Evolutionary conservation across 2,329 filamentous ascomycete genomes (phyloP), one percentile per base, ranked within the genome.

Genomic region (Fusarium redolens): DNA sequence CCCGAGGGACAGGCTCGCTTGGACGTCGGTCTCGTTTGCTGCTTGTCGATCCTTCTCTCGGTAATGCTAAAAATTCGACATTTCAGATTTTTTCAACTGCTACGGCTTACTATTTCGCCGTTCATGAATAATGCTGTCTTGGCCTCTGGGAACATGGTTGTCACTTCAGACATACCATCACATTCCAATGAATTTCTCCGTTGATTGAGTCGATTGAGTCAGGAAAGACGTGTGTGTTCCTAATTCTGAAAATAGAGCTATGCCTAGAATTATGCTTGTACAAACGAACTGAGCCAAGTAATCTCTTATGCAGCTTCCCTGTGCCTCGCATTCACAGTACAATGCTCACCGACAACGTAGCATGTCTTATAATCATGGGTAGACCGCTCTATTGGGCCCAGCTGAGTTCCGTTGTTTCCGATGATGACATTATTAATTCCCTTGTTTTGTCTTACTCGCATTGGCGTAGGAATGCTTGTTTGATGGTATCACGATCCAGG

Each of bases 1-100:
- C 57, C 37, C 38, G 37, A 37, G 17, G 20, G 37, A 50, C 43
- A 37, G 47, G 33, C 65, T 70, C 60, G 67, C 58, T 62, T 56
- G 41, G 62, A 35, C 30, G 48, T 61, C 45, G 35, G 51, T n/a
- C 58, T 71, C 40, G 41, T 56, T 60, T 71, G 41, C 22, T 52
- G n/a, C 25, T 37, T 72, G 71, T 65, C 71, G 71, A 74, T 74
- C 71, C 71, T 74, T 52, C 71, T 74, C 60, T 74, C 71, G 71
- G 64, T 58, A 72, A 58, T 56, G 41, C 54, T 55, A 38, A 58
- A 71, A 70, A 48, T 47, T 62, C 65, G 59, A 70, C 44, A 48
- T 20, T 50, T 59, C 55, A 48, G 31, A 25, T 55, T 68, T 69
- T 48, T 38, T 40, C 7, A 41, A 20, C 56, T 55, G 35, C 43